Evolutionary conservation across 2,329 filamentous ascomycete species (phyloP).

Genomic region (Colletotrichum higginsianum): DNA sequence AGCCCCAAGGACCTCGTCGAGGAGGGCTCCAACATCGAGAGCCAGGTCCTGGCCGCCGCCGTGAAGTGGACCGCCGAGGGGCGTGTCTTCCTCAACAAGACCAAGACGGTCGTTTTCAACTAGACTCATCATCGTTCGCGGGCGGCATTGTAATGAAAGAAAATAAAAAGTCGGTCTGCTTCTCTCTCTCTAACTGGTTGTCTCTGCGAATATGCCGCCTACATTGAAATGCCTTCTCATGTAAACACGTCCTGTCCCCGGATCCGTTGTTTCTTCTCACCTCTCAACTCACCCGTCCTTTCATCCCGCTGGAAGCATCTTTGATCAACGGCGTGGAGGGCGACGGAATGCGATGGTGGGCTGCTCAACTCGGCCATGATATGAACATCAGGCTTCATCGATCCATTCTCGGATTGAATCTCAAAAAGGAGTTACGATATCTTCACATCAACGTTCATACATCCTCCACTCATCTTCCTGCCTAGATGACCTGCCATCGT

Average conservation of each 20-base stretch:
- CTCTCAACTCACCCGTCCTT: neutral
- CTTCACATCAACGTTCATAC: neutral
- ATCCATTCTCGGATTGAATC: neutral
- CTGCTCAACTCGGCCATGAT: neutral
- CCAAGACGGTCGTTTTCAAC: slow-evolving; percentile 85
- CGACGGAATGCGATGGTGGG: neutral
- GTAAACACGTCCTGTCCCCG: neutral
- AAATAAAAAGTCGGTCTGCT: slow-evolving; percentile 25
- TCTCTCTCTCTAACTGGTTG: neutral
- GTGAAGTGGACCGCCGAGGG: slow-evolving; percentile 89
- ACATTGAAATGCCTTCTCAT: neutral
- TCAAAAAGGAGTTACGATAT: neutral
- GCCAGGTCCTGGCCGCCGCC: slow-evolving; percentile 83
- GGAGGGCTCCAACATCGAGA: slow-evolving; percentile 88
- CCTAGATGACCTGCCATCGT: neutral
- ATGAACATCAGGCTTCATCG: neutral
- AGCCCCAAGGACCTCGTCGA: slow-evolving; percentile 82
- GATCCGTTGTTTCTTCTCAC: neutral
- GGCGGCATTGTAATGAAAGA: slow-evolving; percentile 2
- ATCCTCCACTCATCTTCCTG: neutral
- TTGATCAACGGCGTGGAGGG: neutral
- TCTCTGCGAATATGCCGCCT: neutral
- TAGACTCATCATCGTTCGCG: slow-evolving; percentile 43
- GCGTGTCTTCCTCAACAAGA: slow-evolving; percentile 82
- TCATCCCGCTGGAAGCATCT: neutral